These are phyloP conservation scores for Taxawa tesnikishii DNA, from an alignment of 2,329 filamentous ascomycete species.

Conservation along the genomic window DNA sequence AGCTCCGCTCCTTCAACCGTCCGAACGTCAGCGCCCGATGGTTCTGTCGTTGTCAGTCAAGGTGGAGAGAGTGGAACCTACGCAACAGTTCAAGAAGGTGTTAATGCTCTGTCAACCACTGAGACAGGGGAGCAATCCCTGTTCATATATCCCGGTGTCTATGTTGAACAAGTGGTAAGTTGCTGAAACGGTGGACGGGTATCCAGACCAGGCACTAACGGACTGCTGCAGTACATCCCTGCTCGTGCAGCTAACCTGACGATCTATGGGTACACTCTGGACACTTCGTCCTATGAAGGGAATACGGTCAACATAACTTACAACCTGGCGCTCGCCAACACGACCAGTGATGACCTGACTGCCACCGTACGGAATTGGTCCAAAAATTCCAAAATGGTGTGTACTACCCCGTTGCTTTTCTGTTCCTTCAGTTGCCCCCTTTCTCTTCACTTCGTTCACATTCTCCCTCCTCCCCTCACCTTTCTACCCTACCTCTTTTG, in stretches of 20 bases:
- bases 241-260: slow-evolving; percentile 22
- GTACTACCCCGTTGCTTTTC: no score
- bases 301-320: slow-evolving; percentile 22
- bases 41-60: slow-evolving; percentile 35
- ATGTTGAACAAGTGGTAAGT: slow-evolving; percentile 29
- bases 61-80: slow-evolving; percentile 29
- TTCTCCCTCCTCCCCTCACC: no score
- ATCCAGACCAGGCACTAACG: no score
- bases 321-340: slow-evolving; percentile 24
- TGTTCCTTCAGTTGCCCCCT: no score
- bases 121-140: slow-evolving; percentile 14
- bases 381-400: slow-evolving; percentile 15
- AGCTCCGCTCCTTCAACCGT: no score
- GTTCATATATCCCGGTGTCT: slow-evolving; percentile 25
- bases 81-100: slow-evolving; percentile 39
- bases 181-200: no score
- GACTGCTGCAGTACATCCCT: no score
- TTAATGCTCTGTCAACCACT: not conserved
- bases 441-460: no score
- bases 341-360: slow-evolving; percentile 26
- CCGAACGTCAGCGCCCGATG: slow-evolving; percentile 35
- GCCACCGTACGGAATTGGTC: slow-evolving; percentile 32
- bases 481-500: no score
- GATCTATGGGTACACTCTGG: slow-evolving; percentile 19
- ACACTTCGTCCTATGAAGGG: slow-evolving; percentile 20